Evolutionary conservation across 768 basidiomycete genomes (phyloP).

Genomic region (Tylopilus rubrobrunneus): DNA sequence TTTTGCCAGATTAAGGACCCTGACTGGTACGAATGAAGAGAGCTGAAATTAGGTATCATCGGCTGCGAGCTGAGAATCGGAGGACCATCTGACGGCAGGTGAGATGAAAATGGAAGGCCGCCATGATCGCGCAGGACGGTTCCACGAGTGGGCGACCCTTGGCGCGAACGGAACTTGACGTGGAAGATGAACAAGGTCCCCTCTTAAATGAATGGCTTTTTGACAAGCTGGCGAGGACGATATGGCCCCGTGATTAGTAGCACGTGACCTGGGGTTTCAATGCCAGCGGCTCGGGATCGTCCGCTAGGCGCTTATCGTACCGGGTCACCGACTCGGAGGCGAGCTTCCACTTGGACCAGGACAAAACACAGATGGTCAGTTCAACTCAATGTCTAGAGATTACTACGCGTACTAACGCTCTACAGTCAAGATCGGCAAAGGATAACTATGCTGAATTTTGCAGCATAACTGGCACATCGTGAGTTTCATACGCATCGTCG

Average conservation of each 20-base stretch:
- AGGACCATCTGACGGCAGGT: constrained; percentile 2
- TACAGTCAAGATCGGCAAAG: constrained; percentile 26
- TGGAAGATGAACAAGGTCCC: neutral
- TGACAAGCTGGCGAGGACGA: neutral
- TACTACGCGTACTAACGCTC: neutral
- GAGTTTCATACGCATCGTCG: constrained; percentile 30
- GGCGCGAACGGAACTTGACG: constrained; percentile 16
- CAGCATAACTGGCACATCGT: constrained; percentile 67
- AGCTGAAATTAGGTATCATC: constrained; percentile 7
- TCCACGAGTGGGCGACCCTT: constrained; percentile 12
- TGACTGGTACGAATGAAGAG: constrained; percentile 1
- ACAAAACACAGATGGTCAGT: constrained; percentile 24
- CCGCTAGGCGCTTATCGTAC: constrained; percentile 14
- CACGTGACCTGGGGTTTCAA: constrained; percentile 22
- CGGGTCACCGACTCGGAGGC: neutral
- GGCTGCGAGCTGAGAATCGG: constrained; percentile 15
- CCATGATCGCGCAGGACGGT: constrained; percentile 4
- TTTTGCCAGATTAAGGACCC: constrained; percentile 4
- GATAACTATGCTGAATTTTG: constrained; percentile 60
- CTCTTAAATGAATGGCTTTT: neutral
- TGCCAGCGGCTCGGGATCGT: constrained; percentile 17
- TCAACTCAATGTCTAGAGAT: neutral
- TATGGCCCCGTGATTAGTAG: neutral
- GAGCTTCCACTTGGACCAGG: neutral
- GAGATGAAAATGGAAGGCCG: constrained; percentile 22